Evolutionary conservation across 2,329 filamentous ascomycete genomes (phyloP).

Genomic region (Ophiostoma pallidulum): DNA sequence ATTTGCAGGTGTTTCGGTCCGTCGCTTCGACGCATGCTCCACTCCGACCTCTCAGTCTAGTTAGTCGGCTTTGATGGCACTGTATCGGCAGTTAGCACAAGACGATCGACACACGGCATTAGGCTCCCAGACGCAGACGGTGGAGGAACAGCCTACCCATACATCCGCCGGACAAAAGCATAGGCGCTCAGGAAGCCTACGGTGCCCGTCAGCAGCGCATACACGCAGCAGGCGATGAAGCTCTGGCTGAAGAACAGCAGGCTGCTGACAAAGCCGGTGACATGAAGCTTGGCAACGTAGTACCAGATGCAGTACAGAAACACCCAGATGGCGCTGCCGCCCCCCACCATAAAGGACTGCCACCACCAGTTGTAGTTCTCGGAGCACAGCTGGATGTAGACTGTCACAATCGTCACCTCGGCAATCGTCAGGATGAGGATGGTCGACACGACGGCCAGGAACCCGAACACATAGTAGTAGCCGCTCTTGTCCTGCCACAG

Average conservation of each 20-base stretch:
- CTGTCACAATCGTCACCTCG: conserved; percentile 73
- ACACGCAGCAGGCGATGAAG: conserved; percentile 70
- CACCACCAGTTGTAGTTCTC: conserved; percentile 94
- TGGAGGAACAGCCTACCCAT: too few relatives aligned
- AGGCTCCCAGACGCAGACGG: too few relatives aligned
- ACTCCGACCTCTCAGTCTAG: neutral
- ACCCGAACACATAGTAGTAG: conserved; percentile 89
- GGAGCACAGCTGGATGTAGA: conserved; percentile 72
- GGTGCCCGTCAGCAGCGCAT: conserved; percentile 72
- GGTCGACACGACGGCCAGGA: conserved; percentile 62
- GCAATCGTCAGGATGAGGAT: conserved; percentile 69
- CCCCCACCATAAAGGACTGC: conserved; percentile 75
- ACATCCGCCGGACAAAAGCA: conserved; percentile 74
- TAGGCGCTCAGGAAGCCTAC: conserved; percentile 79
- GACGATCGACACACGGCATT: neutral
- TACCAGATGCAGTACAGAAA: conserved; percentile 80
- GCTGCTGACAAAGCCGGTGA: conserved; percentile 68
- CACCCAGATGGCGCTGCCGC: conserved; percentile 68
- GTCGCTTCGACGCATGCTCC: neutral
- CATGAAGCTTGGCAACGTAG: conserved; percentile 70
- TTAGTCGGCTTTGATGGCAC: conserved; percentile 44
- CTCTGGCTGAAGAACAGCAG: conserved; percentile 81
- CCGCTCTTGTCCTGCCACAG: conserved; percentile 85
- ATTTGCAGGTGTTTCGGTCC: neutral
- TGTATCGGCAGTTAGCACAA: conserved; percentile 19